Conservation (phyloP, 495 filamentous ascomycete genomes). For the Staphylotrichum tortipilum region DNA sequence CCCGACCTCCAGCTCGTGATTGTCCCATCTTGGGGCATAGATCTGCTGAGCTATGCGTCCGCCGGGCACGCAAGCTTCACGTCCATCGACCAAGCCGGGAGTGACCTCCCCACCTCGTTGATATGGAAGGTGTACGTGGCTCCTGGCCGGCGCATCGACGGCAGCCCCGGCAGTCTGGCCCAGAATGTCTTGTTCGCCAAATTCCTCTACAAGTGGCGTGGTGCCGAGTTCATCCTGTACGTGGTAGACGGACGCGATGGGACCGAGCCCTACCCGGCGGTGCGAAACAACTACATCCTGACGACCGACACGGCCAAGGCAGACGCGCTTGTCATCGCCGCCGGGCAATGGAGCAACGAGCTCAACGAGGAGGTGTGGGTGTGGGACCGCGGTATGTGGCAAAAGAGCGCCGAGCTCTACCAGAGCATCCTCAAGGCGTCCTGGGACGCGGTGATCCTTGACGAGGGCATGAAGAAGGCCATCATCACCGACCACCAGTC, state of each 20-base stretch:
- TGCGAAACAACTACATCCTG: constrained; percentile 44
- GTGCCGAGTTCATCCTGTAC: constrained; percentile 45
- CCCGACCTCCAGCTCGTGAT: constrained; percentile 43
- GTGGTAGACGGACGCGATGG: constrained; percentile 44
- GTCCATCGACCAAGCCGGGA: constrained; percentile 29
- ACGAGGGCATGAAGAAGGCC: constrained; percentile 49
- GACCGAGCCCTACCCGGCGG: constrained; percentile 15
- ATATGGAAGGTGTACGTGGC: constrained; percentile 39
- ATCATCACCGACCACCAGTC: constrained; percentile 50
- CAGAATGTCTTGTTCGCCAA: constrained; percentile 42
- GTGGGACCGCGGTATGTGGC: constrained; percentile 52
- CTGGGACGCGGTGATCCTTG: constrained; percentile 62
- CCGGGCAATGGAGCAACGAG: constrained; percentile 39
- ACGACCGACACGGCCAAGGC: constrained; percentile 29
- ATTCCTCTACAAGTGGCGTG: constrained; percentile 44
- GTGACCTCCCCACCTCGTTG: constrained; percentile 25
- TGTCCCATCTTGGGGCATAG: constrained; percentile 20
- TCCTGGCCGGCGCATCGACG: constrained; percentile 43
- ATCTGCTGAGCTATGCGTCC: constrained; percentile 45
- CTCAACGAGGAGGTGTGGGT: constrained; percentile 57
- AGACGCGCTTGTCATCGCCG: constrained; percentile 46
- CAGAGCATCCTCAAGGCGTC: constrained; percentile 43
- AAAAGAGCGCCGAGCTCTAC: constrained; percentile 51
- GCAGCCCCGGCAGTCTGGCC: constrained; percentile 35
- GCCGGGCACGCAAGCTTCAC: constrained; percentile 37